Evolutionary conservation across 2,329 filamentous ascomycete genomes (phyloP).

Genomic region (Cryoendolithus antarcticus): DNA sequence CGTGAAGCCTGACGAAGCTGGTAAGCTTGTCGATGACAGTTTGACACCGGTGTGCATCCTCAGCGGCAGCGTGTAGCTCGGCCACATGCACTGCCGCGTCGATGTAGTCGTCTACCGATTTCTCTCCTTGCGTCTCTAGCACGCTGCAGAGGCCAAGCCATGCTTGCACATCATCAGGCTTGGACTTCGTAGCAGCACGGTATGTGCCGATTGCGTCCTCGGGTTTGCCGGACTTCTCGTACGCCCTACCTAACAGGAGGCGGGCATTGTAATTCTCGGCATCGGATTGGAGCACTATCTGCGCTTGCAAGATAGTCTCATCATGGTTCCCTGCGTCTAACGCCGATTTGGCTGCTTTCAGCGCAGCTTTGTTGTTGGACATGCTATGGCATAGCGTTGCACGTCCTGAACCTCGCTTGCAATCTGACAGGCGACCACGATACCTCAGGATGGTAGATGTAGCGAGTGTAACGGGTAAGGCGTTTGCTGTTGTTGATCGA

Average conservation of each 20-base stretch:
- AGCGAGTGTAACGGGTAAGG: too few relatives aligned
- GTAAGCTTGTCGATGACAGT: slow-evolving; percentile 67
- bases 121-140: slow-evolving; percentile 63
- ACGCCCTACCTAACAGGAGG: slow-evolving; percentile 76
- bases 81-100: slow-evolving; percentile 61
- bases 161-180: slow-evolving; percentile 64
- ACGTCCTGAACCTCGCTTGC: too few relatives aligned
- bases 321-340: slow-evolving; percentile 70
- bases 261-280: slow-evolving; percentile 72
- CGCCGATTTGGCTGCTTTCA: slow-evolving; percentile 71
- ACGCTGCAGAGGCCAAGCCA: slow-evolving; percentile 84
- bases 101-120: slow-evolving; percentile 62
- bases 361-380: slow-evolving; percentile 51
- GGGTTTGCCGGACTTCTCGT: slow-evolving; percentile 60
- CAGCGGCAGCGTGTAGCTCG: slow-evolving; percentile 55
- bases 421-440: too few relatives aligned
- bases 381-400: slow-evolving; percentile 14
- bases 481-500: too few relatives aligned
- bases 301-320: slow-evolving; percentile 57
- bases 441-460: too few relatives aligned
- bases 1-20: slow-evolving; percentile 58
- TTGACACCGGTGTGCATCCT: slow-evolving; percentile 48
- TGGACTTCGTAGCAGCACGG: slow-evolving; percentile 55
- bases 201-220: slow-evolving; percentile 70
- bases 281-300: slow-evolving; percentile 58